Percentiles rank a stretch among this genome's conserved stretches.
Evolutionary conservation across 352 stramenopile species (phyloP).

Genomic region (Phytophthora meadii): DNA sequence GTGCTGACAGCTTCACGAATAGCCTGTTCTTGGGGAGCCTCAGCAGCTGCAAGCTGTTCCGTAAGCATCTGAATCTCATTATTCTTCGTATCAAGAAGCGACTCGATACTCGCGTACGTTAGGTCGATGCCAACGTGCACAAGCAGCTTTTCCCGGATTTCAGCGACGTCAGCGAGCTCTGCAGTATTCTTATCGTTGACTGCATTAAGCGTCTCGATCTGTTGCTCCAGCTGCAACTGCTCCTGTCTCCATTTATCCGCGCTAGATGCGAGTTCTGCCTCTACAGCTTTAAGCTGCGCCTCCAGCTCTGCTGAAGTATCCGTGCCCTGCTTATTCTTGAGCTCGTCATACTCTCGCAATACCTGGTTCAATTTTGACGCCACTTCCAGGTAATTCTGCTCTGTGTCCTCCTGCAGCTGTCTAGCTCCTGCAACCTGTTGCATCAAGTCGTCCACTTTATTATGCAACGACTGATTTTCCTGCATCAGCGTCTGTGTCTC

Average conservation of each 20-base stretch:
- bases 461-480: constrained; percentile 36
- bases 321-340: constrained; percentile 13
- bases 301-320: constrained; percentile 10
- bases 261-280: constrained; percentile 17
- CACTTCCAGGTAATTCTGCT: constrained; percentile 64
- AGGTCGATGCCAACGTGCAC: constrained; percentile 47
- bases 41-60: constrained; percentile 27
- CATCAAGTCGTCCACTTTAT: constrained; percentile 53
- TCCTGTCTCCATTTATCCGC: constrained; percentile 27
- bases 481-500: constrained; percentile 39
- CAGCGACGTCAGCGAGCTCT: constrained; percentile 42
- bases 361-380: constrained; percentile 68
- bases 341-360: constrained; percentile 44
- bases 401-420: constrained; percentile 66
- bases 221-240: constrained; percentile 26
- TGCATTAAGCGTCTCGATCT: constrained; percentile 35
- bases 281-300: constrained; percentile 11
- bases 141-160: constrained; percentile 52
- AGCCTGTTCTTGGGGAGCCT: constrained; percentile 27
- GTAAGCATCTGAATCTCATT: constrained; percentile 54
- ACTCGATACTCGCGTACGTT: constrained; percentile 54
- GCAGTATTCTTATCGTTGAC: constrained; percentile 23
- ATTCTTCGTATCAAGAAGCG: constrained; percentile 56
- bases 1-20: constrained; percentile 27
- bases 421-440: constrained; percentile 48